A percentile compares a stretch with the other conserved stretches of the same genome.
Evolutionary conservation across 2,329 filamentous ascomycete species (phyloP).

Genomic region (Ceratocystis harringtonii): DNA sequence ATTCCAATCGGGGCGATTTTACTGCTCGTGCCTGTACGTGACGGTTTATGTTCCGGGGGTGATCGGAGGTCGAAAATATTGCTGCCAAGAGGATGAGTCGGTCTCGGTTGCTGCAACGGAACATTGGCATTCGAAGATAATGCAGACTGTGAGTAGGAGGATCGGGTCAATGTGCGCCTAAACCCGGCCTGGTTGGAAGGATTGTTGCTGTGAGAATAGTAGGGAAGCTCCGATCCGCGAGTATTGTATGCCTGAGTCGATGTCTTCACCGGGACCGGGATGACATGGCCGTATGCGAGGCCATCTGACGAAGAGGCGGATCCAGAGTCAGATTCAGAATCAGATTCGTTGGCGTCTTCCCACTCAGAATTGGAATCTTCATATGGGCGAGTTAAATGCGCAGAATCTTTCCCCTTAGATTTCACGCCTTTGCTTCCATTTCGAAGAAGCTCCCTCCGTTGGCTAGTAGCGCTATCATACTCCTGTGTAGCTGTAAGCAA

Average conservation of each 20-base stretch:
- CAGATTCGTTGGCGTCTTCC: constrained; percentile 11
- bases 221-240: background rate
- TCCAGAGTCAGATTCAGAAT: constrained; percentile 1
- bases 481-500: constrained; percentile 13
- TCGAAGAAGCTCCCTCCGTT: background rate
- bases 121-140: constrained; percentile 33
- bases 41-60: background rate
- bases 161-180: background rate
- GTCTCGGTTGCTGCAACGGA: constrained; percentile 73
- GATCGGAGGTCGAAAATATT: constrained; percentile 24
- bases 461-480: constrained; percentile 5
- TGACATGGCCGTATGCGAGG: constrained; percentile 10
- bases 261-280: background rate
- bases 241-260: background rate
- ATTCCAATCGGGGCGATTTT: constrained; percentile 29
- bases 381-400: constrained; percentile 3
- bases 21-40: constrained; percentile 18
- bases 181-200: constrained; percentile 3
- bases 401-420: background rate
- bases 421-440: background rate
- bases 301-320: constrained; percentile 11
- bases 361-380: constrained; percentile 13
- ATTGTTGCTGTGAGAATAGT: constrained; percentile 6
- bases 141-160: background rate
- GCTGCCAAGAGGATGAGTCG: constrained; percentile 54